These are phyloP conservation scores for Taphrina populina DNA, from an alignment of 1,139 yeast genomes.

Conservation along the genomic window DNA sequence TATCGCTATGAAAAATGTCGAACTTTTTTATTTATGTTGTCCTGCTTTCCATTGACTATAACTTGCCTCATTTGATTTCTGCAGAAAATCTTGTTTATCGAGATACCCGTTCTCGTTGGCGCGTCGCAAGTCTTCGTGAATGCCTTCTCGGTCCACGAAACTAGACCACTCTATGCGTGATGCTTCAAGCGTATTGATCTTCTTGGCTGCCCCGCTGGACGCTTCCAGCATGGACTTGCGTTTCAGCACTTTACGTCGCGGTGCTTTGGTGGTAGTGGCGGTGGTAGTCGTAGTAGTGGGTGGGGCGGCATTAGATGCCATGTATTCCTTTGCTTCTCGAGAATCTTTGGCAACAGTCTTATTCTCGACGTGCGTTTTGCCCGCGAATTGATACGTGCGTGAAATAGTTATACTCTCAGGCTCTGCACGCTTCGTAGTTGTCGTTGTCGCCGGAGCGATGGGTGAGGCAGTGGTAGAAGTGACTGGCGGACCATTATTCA, in stretches of 20 bases:
- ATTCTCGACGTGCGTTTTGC: conserved; percentile 72
- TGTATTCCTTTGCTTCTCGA: conserved; percentile 82
- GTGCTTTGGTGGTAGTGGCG: conserved; percentile 42
- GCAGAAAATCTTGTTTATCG: conserved; percentile 86
- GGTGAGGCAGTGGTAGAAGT: conserved; percentile 13
- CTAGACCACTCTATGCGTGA: conserved; percentile 94
- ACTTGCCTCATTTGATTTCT: conserved; percentile 66
- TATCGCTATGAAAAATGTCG: too few relatives aligned
- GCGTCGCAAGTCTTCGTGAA: conserved; percentile 73
- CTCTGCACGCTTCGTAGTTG: conserved; percentile 38
- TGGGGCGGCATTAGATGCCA: conserved; percentile 36
- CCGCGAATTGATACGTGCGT: conserved; percentile 85
- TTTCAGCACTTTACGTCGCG: conserved; percentile 38
- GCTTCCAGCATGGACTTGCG: conserved; percentile 70
- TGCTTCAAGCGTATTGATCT: conserved; percentile 86
- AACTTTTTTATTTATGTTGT: conserved; percentile 47
- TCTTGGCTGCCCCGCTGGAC: conserved; percentile 55
- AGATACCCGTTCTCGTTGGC: conserved; percentile 81
- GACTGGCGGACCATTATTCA: conserved; percentile 43
- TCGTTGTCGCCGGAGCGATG: conserved; percentile 40
- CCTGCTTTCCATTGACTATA: conserved; percentile 65
- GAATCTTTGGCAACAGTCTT: conserved; percentile 72
- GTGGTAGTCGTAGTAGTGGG: conserved; percentile 5
- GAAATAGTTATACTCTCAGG: conserved; percentile 65
- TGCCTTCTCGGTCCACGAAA: conserved; percentile 82